Evolutionary conservation across 257 asterid genomes (phyloP).

Genomic region (Voacanga thouarsii): DNA sequence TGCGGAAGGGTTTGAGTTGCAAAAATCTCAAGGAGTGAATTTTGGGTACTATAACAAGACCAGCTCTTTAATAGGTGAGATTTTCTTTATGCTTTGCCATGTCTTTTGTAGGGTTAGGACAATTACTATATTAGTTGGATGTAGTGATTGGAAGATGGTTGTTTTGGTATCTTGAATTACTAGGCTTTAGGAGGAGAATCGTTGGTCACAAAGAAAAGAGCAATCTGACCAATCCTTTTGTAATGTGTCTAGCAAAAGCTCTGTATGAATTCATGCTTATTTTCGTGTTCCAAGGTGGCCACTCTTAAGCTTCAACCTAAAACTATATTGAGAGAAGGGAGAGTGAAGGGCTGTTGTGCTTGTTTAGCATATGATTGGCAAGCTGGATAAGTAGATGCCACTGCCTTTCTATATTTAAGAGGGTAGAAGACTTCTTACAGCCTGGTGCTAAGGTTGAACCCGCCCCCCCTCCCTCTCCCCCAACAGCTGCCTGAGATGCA

Average conservation of each 20-base stretch:
- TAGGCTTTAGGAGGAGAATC: background rate
- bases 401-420: background rate
- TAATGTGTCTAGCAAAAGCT: background rate
- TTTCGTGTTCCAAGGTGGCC: background rate
- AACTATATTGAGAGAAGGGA: background rate
- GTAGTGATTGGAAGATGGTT: background rate
- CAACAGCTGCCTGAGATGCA: too few relatives aligned
- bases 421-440: background rate
- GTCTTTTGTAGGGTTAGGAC: background rate
- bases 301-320: background rate
- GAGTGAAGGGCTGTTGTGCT: background rate
- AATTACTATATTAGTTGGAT: background rate
- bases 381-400: background rate
- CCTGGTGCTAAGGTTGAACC: background rate
- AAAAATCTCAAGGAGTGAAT: background rate
- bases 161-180: background rate
- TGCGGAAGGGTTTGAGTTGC: background rate
- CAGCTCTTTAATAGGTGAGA: background rate
- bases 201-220: too few relatives aligned
- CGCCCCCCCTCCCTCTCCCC: too few relatives aligned
- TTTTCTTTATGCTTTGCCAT: background rate
- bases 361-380: background rate
- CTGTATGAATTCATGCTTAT: background rate
- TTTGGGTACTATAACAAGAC: background rate
- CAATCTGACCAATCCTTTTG: too few relatives aligned